Evolutionary conservation across 2,329 filamentous ascomycete species (phyloP).

Genomic region (Fusarium equiseti): DNA sequence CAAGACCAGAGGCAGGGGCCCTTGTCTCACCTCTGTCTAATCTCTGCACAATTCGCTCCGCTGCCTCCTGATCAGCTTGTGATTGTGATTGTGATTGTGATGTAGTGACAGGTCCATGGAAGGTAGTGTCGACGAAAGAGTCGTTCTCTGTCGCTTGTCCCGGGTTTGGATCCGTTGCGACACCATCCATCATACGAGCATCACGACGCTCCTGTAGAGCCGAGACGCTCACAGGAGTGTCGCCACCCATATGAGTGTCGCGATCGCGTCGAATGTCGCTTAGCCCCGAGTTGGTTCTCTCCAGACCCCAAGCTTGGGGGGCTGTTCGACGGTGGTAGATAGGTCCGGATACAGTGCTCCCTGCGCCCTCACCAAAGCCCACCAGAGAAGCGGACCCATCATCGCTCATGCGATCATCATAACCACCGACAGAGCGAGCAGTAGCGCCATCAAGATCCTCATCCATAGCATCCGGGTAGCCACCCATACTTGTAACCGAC

Average conservation of each 20-base stretch:
- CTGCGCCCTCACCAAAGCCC: constrained; percentile 92
- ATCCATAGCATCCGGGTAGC: constrained; percentile 63
- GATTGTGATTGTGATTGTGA: constrained; percentile 45
- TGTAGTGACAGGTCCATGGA: constrained; percentile 66
- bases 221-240: constrained; percentile 61
- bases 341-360: constrained; percentile 84
- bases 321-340: constrained; percentile 70
- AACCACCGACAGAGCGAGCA: constrained; percentile 62
- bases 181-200: constrained; percentile 75
- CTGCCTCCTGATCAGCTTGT: constrained; percentile 61
- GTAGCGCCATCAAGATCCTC: constrained; percentile 62
- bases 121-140: constrained; percentile 73
- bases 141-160: constrained; percentile 64
- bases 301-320: constrained; percentile 60
- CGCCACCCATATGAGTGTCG: constrained; percentile 50
- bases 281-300: constrained; percentile 65
- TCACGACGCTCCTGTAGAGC: constrained; percentile 67
- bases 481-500: constrained; percentile 68
- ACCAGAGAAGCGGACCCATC: constrained; percentile 87
- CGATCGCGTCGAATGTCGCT: constrained; percentile 59
- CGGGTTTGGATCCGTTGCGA: constrained; percentile 67
- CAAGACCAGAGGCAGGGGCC: constrained; percentile 54
- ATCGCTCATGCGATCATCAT: constrained; percentile 83
- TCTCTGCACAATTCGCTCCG: constrained; percentile 72
- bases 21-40: constrained; percentile 64